Evolutionary conservation across 495 filamentous ascomycete species (phyloP), one percentile per base, ranked within the genome.

Genomic region (Penicillium daleae): DNA sequence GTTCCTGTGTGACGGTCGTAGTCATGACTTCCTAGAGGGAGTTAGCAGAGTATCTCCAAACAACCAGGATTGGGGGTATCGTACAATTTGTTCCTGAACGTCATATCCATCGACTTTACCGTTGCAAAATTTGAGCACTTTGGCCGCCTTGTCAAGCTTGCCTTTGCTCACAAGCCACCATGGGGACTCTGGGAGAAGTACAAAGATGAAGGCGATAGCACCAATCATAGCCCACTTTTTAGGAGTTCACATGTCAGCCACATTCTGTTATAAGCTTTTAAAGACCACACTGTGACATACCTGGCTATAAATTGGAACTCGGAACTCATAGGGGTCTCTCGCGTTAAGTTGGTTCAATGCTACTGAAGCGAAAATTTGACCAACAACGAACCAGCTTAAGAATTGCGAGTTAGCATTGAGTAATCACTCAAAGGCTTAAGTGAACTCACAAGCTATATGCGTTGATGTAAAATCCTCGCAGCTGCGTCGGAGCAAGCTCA

Each of bases 241-340:
- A 10, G 42, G 33, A 24, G 13, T 24, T 12, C 6, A 7, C 27
- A 3, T 22, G 7, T 44, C 7, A 44, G n/a, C 10, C 2, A 44
- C 3, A 22, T 7, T 22, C 7, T 8, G 10, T 10, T 2, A 9
- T 19, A 21, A 44, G 6, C 0, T 4, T 6, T 0, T 15, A 40
- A 37, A 50, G 8, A 29, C 55, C 15, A 5, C 22, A 26, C 4
- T 6, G 4, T 10, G 0, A 27, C 71, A 13, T 4, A 75, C 74
- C 69, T 80, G 77, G 1, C 76, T 77, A 60, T 80, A 80, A 39
- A 80, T 78, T 1, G 78, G 74, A 5, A 69, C 71, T 5, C 69
- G 71, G 52, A 74, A 80, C 17, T 79, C 63, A 6, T 65, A 68
- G 0, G 76, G 75, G 48, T 73, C 64, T 0, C 21, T 56, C 0